Percentiles rank a stretch among this genome's conserved stretches.
Conservation (phyloP, 2,329 filamentous ascomycete genomes). For the Fusarium liriodendri region DNA sequence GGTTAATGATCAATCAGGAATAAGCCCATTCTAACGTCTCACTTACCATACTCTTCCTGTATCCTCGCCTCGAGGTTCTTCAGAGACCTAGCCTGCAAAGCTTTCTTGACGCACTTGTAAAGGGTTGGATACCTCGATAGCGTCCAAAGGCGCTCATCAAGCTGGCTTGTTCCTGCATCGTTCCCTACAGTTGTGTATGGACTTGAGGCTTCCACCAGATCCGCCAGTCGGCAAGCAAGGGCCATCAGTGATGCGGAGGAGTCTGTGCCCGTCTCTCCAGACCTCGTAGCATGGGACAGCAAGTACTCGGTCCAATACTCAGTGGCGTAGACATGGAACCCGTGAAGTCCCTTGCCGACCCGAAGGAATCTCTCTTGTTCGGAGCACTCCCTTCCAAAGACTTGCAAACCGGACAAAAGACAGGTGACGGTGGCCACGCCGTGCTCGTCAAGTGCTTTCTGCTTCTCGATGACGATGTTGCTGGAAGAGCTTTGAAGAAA, state of each 20-base stretch:
- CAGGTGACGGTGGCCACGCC: slow-evolving; percentile 3
- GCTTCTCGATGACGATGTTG: not conserved
- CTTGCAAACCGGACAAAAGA: slow-evolving; percentile 11
- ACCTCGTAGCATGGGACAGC: not conserved
- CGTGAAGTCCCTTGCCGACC: slow-evolving; percentile 19
- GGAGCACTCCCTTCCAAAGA: not conserved
- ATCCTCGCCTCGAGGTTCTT: too few species aligned
- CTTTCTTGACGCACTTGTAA: too few species aligned
- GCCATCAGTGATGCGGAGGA: fast-evolving
- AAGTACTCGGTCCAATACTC: slow-evolving; percentile 31
- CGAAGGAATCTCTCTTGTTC: not conserved
- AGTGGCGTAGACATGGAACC: slow-evolving; percentile 19
- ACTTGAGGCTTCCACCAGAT: not conserved
- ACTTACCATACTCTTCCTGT: too few species aligned
- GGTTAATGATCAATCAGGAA: too few species aligned
- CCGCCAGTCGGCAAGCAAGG: slow-evolving; percentile 4
- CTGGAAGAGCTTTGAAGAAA: slow-evolving; percentile 14
- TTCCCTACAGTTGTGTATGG: fast-evolving
- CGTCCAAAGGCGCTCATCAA: too few species aligned
- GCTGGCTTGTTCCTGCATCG: fast-evolving
- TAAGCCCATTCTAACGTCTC: too few species aligned
- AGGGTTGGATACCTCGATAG: too few species aligned
- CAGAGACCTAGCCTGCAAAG: too few species aligned
- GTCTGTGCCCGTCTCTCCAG: fast-evolving
- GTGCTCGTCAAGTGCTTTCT: slow-evolving; percentile 7